phyloP scores from a whole-genome alignment of 257 asterid genomes.

The Lycium ferocissimum region DNA sequence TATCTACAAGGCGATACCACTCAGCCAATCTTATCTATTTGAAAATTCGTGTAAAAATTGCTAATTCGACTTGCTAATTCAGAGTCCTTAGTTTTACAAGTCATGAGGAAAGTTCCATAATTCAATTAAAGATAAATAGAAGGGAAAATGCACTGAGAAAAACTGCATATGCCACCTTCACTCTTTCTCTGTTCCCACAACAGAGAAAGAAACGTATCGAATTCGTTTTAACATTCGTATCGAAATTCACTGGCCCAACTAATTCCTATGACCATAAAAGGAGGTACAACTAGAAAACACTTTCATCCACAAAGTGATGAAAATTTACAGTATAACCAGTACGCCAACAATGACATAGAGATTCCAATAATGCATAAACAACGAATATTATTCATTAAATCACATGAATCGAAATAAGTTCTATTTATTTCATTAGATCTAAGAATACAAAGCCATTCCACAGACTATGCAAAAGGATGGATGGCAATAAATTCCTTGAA shows the following conservation, averaged over 20 bases:
- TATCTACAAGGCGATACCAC: too few relatives aligned
- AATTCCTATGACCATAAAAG: too few relatives aligned
- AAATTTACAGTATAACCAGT: not conserved
- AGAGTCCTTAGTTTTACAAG: not conserved
- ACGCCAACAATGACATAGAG: not conserved
- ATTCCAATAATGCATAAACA: not conserved
- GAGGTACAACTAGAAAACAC: not conserved
- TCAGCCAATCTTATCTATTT: not conserved
- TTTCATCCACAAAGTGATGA: not conserved
- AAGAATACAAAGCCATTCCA: constrained; percentile 97
- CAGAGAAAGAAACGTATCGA: too few relatives aligned
- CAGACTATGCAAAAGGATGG: constrained; percentile 87
- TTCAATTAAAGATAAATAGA: not conserved
- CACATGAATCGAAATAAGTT: not conserved
- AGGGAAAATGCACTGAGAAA: not conserved
- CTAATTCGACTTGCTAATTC: not conserved
- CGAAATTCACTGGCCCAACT: too few relatives aligned
- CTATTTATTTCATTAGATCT: constrained; percentile 75
- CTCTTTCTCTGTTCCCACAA: too few relatives aligned
- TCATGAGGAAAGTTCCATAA: not conserved
- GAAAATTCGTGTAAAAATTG: not conserved
- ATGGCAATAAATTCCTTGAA: constrained; percentile 84
- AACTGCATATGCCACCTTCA: too few relatives aligned
- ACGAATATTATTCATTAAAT: constrained; percentile 4
- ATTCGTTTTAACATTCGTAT: too few relatives aligned